Evolutionary conservation across 805 yeast species (phyloP).

Genomic region (Torulaspora maleeae): DNA sequence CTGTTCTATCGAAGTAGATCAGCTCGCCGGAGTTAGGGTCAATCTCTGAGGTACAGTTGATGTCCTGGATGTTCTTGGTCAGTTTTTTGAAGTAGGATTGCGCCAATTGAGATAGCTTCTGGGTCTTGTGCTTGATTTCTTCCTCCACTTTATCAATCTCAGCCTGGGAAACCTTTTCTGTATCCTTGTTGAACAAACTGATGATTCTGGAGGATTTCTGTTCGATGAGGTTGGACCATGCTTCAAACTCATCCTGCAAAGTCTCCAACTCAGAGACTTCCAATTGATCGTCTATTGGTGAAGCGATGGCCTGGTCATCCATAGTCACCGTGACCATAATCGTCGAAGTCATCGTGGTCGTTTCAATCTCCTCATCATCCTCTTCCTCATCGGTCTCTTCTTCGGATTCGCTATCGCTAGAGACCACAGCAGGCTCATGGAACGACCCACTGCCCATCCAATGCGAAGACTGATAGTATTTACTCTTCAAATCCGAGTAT

Average conservation of each 20-base stretch:
- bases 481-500: constrained; percentile 4
- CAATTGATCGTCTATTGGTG: constrained; percentile 13
- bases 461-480: constrained; percentile 7
- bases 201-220: constrained; percentile 39
- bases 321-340: constrained; percentile 20
- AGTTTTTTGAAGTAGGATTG: constrained; percentile 28
- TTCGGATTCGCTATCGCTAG: constrained; percentile 5
- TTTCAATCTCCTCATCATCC: constrained; percentile 13
- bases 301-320: constrained; percentile 10
- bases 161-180: constrained; percentile 30
- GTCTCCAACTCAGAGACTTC: constrained; percentile 22
- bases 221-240: constrained; percentile 37
- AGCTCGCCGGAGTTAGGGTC: constrained; percentile 34
- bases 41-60: constrained; percentile 35
- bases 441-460: constrained; percentile 11
- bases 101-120: constrained; percentile 30
- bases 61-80: constrained; percentile 36
- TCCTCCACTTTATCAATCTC: constrained; percentile 31
- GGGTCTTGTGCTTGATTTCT: constrained; percentile 35
- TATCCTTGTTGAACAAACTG: constrained; percentile 38
- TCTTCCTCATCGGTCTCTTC: constrained; percentile 10
- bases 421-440: not conserved
- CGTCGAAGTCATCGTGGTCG: constrained; percentile 20
- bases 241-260: constrained; percentile 36
- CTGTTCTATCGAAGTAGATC: constrained; percentile 34